Base-by-base conservation (phyloP, 805 yeast species). In the Saccharomycopsis microspora region DNA sequence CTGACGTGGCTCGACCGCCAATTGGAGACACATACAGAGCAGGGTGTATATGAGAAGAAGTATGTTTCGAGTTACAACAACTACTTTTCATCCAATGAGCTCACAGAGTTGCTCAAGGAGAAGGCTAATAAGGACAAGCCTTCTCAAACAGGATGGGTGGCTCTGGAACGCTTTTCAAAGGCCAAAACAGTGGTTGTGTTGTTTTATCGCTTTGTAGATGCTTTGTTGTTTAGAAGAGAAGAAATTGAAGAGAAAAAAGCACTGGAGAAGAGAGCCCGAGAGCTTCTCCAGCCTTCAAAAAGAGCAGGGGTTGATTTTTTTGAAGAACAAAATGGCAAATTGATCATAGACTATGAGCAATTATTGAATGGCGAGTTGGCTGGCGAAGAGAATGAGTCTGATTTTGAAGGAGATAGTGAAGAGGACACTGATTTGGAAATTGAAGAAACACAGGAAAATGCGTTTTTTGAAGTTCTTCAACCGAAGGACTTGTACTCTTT, bases 331-430 rank as follows among this genome's bases (percentile, higher is more conserved):
- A 56, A 54, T 10, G 53, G 50, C 27, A 40, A 45, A 5, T 47
- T 39, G 19, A 11, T 45, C 1, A 50, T 54, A 0, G 55, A 60
- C 29, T 64, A 64, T 47, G 51, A 56, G 32, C 47, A 52, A 4
- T 51, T 68, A 5, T 53, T 71, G 35, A 47, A 51, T n/a, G 59
- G 57, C 5, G 56, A 50, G 33, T 30, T 52, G 38, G 55, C 67
- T 3, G 63, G 71, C 11, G 75, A 70, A 27, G 75, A 71, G 48
- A 58, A 53, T 31, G 62, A 67, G 2, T 61, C 54, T 30, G 70
- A 68, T 40, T 62, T 58, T 42, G 56, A 53, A 7, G 52, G 54
- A 36, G 57, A 47, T n/a, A 51, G 46, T 10, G 47, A 45, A 10
- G 58, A 50, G 31, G 54, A 50, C 30, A 39, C 8, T 39, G 29